Evolutionary conservation across 2,329 filamentous ascomycete species (phyloP), one percentile per base, ranked within the genome.

Genomic region (Huntiella abstrusa): DNA sequence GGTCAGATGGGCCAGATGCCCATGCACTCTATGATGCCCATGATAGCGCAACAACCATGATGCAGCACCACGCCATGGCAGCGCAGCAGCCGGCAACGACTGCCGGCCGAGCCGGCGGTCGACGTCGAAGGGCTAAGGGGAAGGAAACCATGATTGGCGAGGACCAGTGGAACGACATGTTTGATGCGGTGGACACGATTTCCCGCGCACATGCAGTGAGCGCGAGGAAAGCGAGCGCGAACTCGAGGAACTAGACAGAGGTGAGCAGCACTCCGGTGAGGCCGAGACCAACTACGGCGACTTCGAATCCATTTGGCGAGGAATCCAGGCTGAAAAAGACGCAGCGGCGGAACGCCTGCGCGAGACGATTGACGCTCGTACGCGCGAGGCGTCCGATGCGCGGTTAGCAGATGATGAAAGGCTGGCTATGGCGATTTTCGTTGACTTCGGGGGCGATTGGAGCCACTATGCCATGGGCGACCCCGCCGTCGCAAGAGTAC

Each of bases 111-210:
- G 51, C 58, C 65, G 52, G 67, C 67, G 55, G 60, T 62, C 45
- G 41, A 43, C 32, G 61, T 64, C 44, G 69, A 73, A 52, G 67
- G 64, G 43, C n/a, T n/a, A 82, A 86, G 61, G 83, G 82, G 49
- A 96, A 96, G 60, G 87, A 83, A 35, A 93, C 92, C 62, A 75
- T 96, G 64, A 80, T 96, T 10, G 85, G 95, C 59, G 88, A 98
- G 55, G 69, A 80, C 57, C 81, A 93, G 58, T 96, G 91, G 91
- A 88, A 96, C 63, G 84, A 86, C 55, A 86, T 96, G 61, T 98
- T 98, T 61, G 83, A 85, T 48, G 77, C 91, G 62, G 78, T 95
- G 59, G 72, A 79, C 57, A 28, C 22, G 5, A 28, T 28, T 28
- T 28, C 22, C 22, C 22, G 22, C n/a, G 22, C 22, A 28, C 15